These are phyloP conservation scores for Golubevia pallescens DNA, from an alignment of 1,284 basidiomycete genomes.

Conservation along the genomic window DNA sequence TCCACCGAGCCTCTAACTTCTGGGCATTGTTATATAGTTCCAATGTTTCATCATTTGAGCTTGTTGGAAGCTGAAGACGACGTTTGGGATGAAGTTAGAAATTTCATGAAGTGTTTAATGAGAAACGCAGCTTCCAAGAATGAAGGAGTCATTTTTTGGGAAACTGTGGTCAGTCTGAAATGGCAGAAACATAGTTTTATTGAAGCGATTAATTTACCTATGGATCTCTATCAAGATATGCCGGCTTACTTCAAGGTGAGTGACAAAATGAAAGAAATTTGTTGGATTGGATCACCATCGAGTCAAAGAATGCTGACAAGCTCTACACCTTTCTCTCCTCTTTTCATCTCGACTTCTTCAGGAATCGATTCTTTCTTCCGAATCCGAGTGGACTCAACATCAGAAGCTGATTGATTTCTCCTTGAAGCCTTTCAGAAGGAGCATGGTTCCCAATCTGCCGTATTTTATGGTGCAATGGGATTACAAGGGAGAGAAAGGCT, in stretches of 20 bases:
- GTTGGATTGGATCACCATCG: no score
- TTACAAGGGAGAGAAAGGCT: slow-evolving; percentile 76
- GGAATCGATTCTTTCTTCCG: no score
- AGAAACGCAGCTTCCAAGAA: slow-evolving; percentile 21
- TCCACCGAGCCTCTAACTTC: slow-evolving; percentile 81
- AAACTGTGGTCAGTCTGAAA: slow-evolving; percentile 43
- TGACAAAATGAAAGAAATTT: neutral
- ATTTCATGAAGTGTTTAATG: slow-evolving; percentile 56
- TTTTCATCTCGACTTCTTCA: no score
- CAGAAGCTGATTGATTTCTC: slow-evolving; percentile 95
- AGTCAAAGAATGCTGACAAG: no score
- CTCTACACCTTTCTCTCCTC: no score
- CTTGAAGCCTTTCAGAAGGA: slow-evolving; percentile 32
- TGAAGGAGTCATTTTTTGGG: slow-evolving; percentile 39
- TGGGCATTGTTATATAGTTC: slow-evolving; percentile 92
- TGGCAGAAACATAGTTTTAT: slow-evolving; percentile 45
- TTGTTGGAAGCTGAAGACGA: slow-evolving; percentile 95
- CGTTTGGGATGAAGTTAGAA: slow-evolving; percentile 76
- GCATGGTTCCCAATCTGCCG: slow-evolving; percentile 88
- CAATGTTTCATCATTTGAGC: slow-evolving; percentile 83
- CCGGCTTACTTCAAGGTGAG: slow-evolving; percentile 47
- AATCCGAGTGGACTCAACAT: slow-evolving; percentile 96
- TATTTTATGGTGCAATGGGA: slow-evolving; percentile 99
- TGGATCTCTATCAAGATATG: slow-evolving; percentile 23
- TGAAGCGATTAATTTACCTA: slow-evolving; percentile 41